Conservation (phyloP, 306 rosid species). For the Dicorynia guianensis region DNA sequence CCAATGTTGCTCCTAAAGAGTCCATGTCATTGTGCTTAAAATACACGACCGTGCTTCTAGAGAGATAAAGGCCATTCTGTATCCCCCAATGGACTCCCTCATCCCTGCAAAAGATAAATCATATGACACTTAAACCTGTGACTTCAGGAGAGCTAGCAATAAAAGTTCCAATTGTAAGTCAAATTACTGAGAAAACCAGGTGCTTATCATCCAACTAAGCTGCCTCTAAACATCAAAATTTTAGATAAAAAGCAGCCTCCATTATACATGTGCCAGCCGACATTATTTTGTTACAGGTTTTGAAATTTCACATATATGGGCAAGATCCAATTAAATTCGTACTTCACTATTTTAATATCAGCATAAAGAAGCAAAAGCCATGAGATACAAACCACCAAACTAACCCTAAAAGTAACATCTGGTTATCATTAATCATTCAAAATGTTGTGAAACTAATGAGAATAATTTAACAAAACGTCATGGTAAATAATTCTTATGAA, state of each 20-base stretch:
- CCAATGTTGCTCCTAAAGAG: constrained; percentile 78
- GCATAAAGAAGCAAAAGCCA: constrained; percentile 28
- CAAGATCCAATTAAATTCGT: constrained; percentile 11
- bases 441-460: constrained; percentile 20
- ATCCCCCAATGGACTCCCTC: constrained; percentile 99
- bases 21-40: constrained; percentile 93
- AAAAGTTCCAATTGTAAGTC: not conserved
- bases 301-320: constrained; percentile 18
- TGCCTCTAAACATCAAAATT: not conserved
- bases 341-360: constrained; percentile 20
- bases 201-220: constrained; percentile 3
- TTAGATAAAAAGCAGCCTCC: not conserved
- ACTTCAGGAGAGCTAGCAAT: not conserved
- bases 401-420: constrained; percentile 21
- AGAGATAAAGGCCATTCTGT: constrained; percentile 95
- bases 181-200: not conserved
- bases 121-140: constrained; percentile 6
- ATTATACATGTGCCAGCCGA: constrained; percentile 15
- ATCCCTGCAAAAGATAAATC: constrained; percentile 61
- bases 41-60: constrained; percentile 89
- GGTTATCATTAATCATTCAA: constrained; percentile 19
- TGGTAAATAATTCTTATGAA: constrained; percentile 23
- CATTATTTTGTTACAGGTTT: constrained; percentile 19
- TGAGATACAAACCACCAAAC: constrained; percentile 7
- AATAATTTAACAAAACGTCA: constrained; percentile 23